Base-by-base conservation (phyloP, 345 rosid genomes). In the Syzygium aromaticum region DNA sequence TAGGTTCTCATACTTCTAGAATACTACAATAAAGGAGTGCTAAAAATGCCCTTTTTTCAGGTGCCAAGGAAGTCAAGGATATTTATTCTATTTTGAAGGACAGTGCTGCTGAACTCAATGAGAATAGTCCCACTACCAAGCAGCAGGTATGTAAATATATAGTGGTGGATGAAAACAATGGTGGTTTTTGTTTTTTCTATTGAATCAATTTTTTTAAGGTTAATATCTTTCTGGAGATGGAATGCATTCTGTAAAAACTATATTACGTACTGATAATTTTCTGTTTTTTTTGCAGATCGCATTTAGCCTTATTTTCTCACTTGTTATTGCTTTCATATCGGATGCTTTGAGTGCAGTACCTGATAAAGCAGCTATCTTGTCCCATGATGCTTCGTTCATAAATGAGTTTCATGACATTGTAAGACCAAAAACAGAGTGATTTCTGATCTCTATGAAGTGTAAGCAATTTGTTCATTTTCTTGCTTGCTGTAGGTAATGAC, bases 401-500 rank as follows among this genome's bases (percentile, higher is more conserved):
- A 93, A 90, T 87, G 98, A 94, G 86, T 97, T 97, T 90, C 98
- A 96, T 90, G 97, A 97, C 89, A 93, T 89, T 92, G 99, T 97
- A 94, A 94, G 98, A 91, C 86, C 57, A 89, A 53, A 40, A 54
- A 89, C 17, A 38, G 78, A 23, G 57, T 43, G 57, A 85, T 86
- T 90, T n/a, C 84, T 88, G 86, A 43, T 77, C 85, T 88, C 88
- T 49, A 57, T 52, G 85, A 52, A 40, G 78, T 87, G 61, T 85
- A 85, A 63, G 86, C 63, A 57, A 88, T 73, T 88, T 90, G 67
- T 89, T 91, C 86, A 85, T 85, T 30, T 46, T 88, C 89, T 86
- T 92, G 88, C 89, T 86, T 88, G 54, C 88, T 92, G 85, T 92
- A 96, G 99, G 97, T 97, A 91, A 92, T 95, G 94, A 91, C 94